phyloP scores from a whole-genome alignment of 2,329 filamentous ascomycete genomes.

The Lachnellula hyalina region DNA sequence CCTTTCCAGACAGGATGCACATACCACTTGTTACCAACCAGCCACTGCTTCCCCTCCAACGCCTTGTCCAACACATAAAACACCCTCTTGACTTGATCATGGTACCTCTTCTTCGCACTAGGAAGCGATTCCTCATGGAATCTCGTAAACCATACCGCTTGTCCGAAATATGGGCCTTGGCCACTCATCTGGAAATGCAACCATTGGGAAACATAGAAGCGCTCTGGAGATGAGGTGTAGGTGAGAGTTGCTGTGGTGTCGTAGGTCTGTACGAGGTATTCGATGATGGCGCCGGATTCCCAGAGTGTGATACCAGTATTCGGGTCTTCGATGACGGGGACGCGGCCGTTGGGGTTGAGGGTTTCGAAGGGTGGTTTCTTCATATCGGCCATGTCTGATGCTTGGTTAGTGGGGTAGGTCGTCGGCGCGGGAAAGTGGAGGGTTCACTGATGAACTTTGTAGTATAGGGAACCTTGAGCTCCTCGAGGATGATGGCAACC shows the following conservation, averaged over 20 bases:
- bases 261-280: conserved; percentile 33
- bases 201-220: conserved; percentile 33
- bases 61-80: conserved; percentile 37
- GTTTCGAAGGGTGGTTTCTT: conserved; percentile 35
- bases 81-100: conserved; percentile 33
- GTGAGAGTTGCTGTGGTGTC: conserved; percentile 34
- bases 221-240: conserved; percentile 30
- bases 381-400: conserved; percentile 34
- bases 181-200: conserved; percentile 36
- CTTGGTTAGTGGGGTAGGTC: conserved; percentile 7
- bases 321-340: conserved; percentile 33
- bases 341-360: conserved; percentile 25
- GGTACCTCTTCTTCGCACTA: conserved; percentile 39
- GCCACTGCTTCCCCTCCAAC: conserved; percentile 32
- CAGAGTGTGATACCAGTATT: conserved; percentile 38
- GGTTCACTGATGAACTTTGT: not conserved
- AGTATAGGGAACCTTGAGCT: not conserved
- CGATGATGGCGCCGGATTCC: conserved; percentile 41
- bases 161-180: conserved; percentile 38
- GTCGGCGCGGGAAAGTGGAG: not conserved
- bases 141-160: conserved; percentile 29
- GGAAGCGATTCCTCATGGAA: conserved; percentile 37
- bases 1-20: not conserved
- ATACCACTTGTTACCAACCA: conserved; percentile 35
- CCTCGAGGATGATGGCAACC: conserved; percentile 12